phyloP scores from a whole-genome alignment of 75 land plant species.

The Cunninghamia lanceolata region DNA sequence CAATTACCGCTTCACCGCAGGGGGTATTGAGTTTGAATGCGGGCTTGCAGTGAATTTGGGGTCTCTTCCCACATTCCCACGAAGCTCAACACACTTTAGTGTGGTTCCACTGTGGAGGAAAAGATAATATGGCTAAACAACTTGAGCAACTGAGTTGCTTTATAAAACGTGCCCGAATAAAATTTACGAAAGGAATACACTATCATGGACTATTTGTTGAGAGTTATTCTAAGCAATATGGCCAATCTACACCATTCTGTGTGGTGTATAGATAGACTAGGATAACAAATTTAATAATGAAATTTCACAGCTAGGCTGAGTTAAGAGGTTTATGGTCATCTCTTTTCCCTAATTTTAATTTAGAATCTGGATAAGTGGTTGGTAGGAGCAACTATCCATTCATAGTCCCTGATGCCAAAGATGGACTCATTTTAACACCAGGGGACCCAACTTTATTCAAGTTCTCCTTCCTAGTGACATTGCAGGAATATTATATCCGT shows the following conservation, averaged over 20 bases:
- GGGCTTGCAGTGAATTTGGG: too few relatives aligned
- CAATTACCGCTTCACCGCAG: too few relatives aligned
- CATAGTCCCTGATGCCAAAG: not conserved
- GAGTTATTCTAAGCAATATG: too few relatives aligned
- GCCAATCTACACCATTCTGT: not conserved
- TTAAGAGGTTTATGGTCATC: not conserved
- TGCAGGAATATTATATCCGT: conserved; percentile 77
- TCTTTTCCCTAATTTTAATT: not conserved
- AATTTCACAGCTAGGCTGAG: not conserved
- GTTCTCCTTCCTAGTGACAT: not conserved
- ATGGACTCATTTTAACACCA: not conserved
- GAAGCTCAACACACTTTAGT: too few relatives aligned
- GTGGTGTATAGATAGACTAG: not conserved
- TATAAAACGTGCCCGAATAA: too few relatives aligned
- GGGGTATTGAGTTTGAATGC: too few relatives aligned
- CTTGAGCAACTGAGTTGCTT: too few relatives aligned
- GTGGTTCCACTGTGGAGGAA: too few relatives aligned
- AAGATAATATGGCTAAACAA: too few relatives aligned
- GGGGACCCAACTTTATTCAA: not conserved
- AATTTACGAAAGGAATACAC: too few relatives aligned
- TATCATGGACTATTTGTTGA: too few relatives aligned
- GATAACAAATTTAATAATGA: not conserved
- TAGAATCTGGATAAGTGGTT: not conserved
- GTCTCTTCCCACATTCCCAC: too few relatives aligned
- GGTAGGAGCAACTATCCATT: not conserved